Evolutionary conservation across 306 rosid genomes (phyloP), one percentile per base, ranked within the genome.

Genomic region (Ochetophila trinervis): DNA sequence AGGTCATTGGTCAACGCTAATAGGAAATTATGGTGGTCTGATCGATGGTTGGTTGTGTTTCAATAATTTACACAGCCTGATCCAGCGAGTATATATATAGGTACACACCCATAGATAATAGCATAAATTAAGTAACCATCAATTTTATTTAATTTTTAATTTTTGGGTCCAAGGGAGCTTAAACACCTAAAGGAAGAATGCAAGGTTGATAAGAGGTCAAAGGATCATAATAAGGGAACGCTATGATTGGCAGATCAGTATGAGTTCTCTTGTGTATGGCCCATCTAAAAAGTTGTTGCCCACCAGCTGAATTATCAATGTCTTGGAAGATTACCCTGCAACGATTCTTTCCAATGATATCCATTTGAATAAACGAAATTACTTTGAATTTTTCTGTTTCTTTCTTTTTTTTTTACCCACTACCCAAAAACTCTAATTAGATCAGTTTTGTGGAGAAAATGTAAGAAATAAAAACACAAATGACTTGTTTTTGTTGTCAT

Each of bases 241-340:
- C 57, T 17, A 21, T 53, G 20, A 63, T 54, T 61, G 27, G 21
- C 52, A 3, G 52, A 20, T 51, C 37, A 37, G 37, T n/a, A 19
- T 18, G 67, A 65, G 56, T 52, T 52, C 48, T 30, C 13, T 34
- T 4, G 18, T 30, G 11, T 5, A 15, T 51, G 72, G 62, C 61
- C 77, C 57, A 44, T 66, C 57, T 20, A 4, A 18, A 64, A 56
- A 67, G 74, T 60, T 22, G 52, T 54, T 67, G 44, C 52, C 66
- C 45, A 67, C 69, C 58, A 48, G 69, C 73, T 32, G 8, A 44
- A 32, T 54, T 32, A 54, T 34, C 12, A 20, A 40, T 27, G 32
- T 45, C 58, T 32, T 49, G 16, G 45, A 63, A 34, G 37, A 23
- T 21, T 42, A 53, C 51, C 15, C 62, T 5, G 6, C 51, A 35